These are phyloP conservation scores for Pleurotus tuber-regium DNA, from an alignment of 768 basidiomycete species.

Conservation along the genomic window DNA sequence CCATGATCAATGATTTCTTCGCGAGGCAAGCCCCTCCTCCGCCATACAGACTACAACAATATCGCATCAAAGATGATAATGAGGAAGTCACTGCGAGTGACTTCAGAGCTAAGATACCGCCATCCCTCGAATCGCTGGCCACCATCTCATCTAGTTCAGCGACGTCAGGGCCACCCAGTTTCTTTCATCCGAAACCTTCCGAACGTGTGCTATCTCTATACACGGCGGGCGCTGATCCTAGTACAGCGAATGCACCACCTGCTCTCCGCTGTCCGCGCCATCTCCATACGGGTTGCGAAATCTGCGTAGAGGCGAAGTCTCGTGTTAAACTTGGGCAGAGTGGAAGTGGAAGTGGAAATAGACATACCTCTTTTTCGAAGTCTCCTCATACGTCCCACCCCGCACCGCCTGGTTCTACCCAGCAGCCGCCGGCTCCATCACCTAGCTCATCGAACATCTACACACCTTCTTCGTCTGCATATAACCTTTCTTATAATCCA, in stretches of 20 bases:
- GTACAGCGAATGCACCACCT: conserved; percentile 59
- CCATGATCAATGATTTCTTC: conserved; percentile 81
- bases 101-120: conserved; percentile 23
- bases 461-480: not conserved
- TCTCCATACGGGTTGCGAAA: conserved; percentile 69
- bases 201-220: conserved; percentile 52
- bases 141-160: not conserved
- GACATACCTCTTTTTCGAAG: conserved; percentile 31
- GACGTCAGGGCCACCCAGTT: conserved; percentile 6
- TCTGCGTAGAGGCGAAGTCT: conserved; percentile 64
- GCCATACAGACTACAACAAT: conserved; percentile 42
- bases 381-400: conserved; percentile 17
- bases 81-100: conserved; percentile 15
- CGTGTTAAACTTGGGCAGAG: conserved; percentile 9
- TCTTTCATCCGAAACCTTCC: conserved; percentile 23
- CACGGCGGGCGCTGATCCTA: conserved; percentile 58
- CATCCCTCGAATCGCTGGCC: conserved; percentile 5
- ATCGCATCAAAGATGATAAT: conserved; percentile 22
- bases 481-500: conserved; percentile 7
- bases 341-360: conserved; percentile 28
- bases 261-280: conserved; percentile 70
- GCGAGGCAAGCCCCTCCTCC: conserved; percentile 63
- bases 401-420: not conserved
- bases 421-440: not conserved
- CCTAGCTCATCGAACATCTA: not conserved